Conservation (phyloP, 257 asterid genomes). For the Solanum tarapatanum region DNA sequence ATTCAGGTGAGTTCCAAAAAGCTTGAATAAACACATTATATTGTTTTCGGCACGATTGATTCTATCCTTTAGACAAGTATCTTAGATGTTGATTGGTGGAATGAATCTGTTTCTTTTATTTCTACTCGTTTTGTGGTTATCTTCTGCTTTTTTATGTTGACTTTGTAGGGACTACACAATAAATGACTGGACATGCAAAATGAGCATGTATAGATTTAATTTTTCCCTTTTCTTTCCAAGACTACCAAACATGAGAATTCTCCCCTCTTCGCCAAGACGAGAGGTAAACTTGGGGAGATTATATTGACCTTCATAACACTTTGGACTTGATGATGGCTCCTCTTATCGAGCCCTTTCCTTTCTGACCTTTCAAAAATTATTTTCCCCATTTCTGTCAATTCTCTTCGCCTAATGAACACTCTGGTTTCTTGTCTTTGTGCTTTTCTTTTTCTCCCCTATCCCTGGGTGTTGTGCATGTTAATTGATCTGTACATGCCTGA, state of each 20-base stretch:
- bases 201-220: neutral
- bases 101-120: neutral
- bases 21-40: neutral
- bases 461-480: neutral
- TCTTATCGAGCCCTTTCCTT: neutral
- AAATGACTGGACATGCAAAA: neutral
- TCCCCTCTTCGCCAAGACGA: neutral
- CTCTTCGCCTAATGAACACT: neutral
- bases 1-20: slow-evolving; percentile 56
- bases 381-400: neutral
- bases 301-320: neutral
- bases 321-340: neutral
- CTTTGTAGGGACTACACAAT: neutral
- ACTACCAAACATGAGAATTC: neutral
- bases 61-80: neutral
- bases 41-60: neutral
- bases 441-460: neutral
- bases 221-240: neutral
- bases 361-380: neutral
- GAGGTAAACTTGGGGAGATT: neutral
- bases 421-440: neutral
- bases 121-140: neutral
- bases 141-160: neutral
- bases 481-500: neutral
- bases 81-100: neutral